Base-by-base conservation (phyloP, 768 basidiomycete genomes). In the Cystobasidium onofrii region DNA sequence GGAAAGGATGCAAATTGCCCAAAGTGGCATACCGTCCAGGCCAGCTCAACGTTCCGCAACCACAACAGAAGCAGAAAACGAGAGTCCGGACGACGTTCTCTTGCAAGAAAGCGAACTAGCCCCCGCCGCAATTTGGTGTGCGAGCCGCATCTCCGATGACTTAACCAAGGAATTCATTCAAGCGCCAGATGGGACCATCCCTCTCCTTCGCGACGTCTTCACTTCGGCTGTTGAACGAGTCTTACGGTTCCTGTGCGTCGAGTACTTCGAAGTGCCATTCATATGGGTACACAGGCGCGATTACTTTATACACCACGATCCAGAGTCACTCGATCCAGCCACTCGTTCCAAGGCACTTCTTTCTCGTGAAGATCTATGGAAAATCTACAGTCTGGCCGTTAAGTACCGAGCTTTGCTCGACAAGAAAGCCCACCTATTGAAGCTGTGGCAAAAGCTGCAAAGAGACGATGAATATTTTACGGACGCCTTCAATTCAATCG, bases 281-380 rank as follows among this genome's bases (percentile, higher is more conserved):
- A 88, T 98, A 75, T 96, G 90, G 89, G 87, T 88, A 20, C 92
- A 97, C 84, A 91, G 90, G 78, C 86, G 90, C 43, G 96, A 99
- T 80, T 89, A 90, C 78, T 89, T 98, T 78, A 87, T 88, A 57
- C 86, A 89, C 80, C 90, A 90, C 81, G 90, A 92, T 78, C 84
- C 86, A 60, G 80, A 83, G 36, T 23, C 61, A 18, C 15, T 54
- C 12, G 1, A 63, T 25, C 64, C 73, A 15, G 29, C 25, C 55
- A 25, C 90, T 75, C 50, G 69, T 10, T 55, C 50, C 23, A 55
- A 55, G 29, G 25, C 55, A 1, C 87, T 97, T 34, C 85, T 99
- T 73, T 85, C 82, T 76, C 84, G 89, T 74, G 83, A 86, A 54
- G 94, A 99, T 78, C 81, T 98, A 9, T 99, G 96, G 96, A 86